These are phyloP conservation scores for Annona cherimola DNA, from an alignment of 164 flowering plant species.

Conservation along the genomic window DNA sequence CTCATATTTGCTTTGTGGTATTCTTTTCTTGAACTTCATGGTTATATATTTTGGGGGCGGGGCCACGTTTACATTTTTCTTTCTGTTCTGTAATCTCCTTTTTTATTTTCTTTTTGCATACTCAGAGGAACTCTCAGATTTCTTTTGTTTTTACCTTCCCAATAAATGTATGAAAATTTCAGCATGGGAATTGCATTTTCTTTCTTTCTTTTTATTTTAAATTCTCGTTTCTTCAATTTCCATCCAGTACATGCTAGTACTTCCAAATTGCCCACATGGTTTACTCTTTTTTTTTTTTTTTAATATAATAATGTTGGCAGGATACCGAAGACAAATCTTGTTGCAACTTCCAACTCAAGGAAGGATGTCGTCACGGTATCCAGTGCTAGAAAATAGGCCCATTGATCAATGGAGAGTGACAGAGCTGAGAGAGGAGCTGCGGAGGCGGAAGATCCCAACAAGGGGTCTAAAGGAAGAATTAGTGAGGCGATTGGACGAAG, in stretches of 20 bases:
- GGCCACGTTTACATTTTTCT: not conserved
- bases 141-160: not conserved
- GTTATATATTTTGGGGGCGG: not conserved
- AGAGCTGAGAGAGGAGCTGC: slow-evolving; percentile 88
- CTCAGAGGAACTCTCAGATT: not conserved
- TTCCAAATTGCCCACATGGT: not conserved
- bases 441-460: slow-evolving; percentile 56
- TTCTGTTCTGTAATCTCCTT: not conserved
- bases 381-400: slow-evolving; percentile 53
- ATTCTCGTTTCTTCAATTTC: not conserved
- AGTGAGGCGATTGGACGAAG: slow-evolving; percentile 64
- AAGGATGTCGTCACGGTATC: slow-evolving; percentile 55
- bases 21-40: not conserved
- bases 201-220: no score
- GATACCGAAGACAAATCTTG: slow-evolving; percentile 18
- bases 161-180: not conserved
- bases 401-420: slow-evolving; percentile 91
- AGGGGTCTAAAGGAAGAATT: slow-evolving; percentile 83
- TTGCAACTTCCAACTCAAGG: not conserved
- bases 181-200: not conserved
- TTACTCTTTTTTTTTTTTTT: not conserved
- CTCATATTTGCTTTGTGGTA: not conserved
- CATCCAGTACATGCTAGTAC: not conserved
- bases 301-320: not conserved
- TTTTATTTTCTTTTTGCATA: not conserved